Conservation (phyloP, 2,329 filamentous ascomycete species). For the Purpureocillium takamizusanense region DNA sequence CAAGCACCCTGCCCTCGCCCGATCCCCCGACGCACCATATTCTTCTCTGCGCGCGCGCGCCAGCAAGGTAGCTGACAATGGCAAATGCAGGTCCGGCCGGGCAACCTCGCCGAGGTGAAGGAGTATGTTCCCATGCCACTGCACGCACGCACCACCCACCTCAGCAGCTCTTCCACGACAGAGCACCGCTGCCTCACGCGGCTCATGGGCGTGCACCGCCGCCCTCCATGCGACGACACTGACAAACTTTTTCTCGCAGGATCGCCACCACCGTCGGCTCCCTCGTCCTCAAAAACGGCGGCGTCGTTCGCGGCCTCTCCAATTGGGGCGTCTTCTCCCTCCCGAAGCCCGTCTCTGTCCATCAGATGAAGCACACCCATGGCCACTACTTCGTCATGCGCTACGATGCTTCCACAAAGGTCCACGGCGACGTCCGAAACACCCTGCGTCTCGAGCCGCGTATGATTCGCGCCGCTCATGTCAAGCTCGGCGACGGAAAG, state of each 20-base stretch:
- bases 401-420: constrained; percentile 69
- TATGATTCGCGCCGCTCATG: constrained; percentile 78
- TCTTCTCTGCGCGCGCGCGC: not conserved
- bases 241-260: constrained; percentile 35
- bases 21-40: constrained; percentile 7
- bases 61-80: constrained; percentile 8
- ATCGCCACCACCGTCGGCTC: constrained; percentile 81
- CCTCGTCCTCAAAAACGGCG: constrained; percentile 71
- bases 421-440: constrained; percentile 65
- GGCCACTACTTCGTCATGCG: constrained; percentile 98
- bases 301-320: constrained; percentile 82
- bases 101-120: constrained; percentile 85
- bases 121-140: constrained; percentile 61
- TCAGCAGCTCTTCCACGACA: constrained; percentile 3
- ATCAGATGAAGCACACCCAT: constrained; percentile 73
- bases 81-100: constrained; percentile 69
- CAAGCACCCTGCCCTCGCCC: too few species aligned
- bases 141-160: constrained; percentile 10
- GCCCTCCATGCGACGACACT: constrained; percentile 6
- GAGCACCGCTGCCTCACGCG: not conserved
- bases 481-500: constrained; percentile 68
- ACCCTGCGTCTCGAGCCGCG: constrained; percentile 80
- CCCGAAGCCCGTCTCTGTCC: constrained; percentile 66
- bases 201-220: too few species aligned
- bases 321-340: constrained; percentile 95